Conservation (phyloP, 768 basidiomycete species). For the Lepiota brunneoincarnata region DNA sequence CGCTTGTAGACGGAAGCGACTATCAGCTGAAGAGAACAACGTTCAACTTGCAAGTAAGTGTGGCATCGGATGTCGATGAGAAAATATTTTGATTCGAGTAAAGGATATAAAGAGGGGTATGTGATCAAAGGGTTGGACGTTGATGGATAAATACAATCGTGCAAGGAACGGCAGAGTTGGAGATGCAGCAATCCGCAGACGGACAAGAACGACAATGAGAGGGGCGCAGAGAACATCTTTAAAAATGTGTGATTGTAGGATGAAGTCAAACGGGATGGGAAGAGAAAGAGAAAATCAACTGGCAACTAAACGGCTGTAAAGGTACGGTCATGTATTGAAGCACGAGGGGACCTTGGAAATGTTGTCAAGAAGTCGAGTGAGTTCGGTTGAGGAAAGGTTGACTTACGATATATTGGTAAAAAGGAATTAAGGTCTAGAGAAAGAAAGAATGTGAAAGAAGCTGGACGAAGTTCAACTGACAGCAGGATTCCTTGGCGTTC, state of each 20-base stretch:
- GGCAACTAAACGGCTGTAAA: not conserved
- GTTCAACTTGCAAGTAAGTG: no score
- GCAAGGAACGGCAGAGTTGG: not conserved
- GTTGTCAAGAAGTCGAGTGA: not conserved
- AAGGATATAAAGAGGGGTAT: conserved; percentile 2
- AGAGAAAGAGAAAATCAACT: not conserved
- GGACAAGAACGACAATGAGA: not conserved
- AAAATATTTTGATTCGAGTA: not conserved
- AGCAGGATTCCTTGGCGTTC: not conserved
- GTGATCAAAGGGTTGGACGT: not conserved
- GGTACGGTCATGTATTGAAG: not conserved
- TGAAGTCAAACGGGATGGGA: not conserved
- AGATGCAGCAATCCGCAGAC: not conserved
- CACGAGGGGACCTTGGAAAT: not conserved
- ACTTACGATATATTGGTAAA: not conserved
- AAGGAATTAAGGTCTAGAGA: not conserved
- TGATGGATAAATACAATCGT: not conserved
- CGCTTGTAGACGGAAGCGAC: no score
- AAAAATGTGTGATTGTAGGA: not conserved
- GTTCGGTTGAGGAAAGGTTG: not conserved
- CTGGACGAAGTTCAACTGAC: not conserved
- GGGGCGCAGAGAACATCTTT: not conserved
- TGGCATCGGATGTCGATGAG: no score
- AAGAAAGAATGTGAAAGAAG: conserved; percentile 6
- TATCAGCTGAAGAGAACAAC: no score